phyloP scores from a whole-genome alignment of 768 basidiomycete species.

The Mycena vitilis region DNA sequence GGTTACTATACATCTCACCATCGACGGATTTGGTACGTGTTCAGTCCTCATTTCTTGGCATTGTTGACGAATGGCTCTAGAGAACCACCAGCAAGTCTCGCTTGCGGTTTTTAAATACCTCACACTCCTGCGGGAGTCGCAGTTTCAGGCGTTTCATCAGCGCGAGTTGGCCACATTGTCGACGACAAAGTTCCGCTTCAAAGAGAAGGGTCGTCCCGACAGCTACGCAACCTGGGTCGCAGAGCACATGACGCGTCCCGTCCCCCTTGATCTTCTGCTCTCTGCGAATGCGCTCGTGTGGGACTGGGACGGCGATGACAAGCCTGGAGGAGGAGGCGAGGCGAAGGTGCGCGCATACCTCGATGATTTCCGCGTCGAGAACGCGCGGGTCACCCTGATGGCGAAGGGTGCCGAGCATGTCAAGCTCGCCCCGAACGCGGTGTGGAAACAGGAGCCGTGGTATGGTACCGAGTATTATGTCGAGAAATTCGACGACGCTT shows the following conservation, averaged over 20 bases:
- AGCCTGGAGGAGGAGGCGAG: slow-evolving; percentile 51
- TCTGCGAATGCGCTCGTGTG: slow-evolving; percentile 76
- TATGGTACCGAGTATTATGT: slow-evolving; percentile 92
- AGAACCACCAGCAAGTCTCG: slow-evolving; percentile 79
- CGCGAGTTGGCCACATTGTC: slow-evolving; percentile 80
- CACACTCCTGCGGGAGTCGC: slow-evolving; percentile 70
- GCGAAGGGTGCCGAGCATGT: slow-evolving; percentile 75
- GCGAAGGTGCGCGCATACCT: slow-evolving; percentile 72
- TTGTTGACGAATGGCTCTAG: slow-evolving; percentile 51
- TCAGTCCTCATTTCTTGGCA: not conserved
- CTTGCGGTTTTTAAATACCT: slow-evolving; percentile 84
- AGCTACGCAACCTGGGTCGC: slow-evolving; percentile 82
- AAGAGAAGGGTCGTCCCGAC: slow-evolving; percentile 85
- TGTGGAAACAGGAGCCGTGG: slow-evolving; percentile 87
- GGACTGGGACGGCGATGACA: slow-evolving; percentile 73
- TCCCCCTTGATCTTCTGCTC: slow-evolving; percentile 81
- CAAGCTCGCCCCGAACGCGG: slow-evolving; percentile 53
- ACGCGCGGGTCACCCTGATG: slow-evolving; percentile 81
- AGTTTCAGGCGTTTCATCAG: slow-evolving; percentile 75
- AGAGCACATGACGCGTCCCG: slow-evolving; percentile 81
- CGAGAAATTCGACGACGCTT: slow-evolving; percentile 72
- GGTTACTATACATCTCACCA: slow-evolving; percentile 82
- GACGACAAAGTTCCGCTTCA: slow-evolving; percentile 83
- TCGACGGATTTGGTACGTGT: slow-evolving; percentile 84
- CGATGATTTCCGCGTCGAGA: slow-evolving; percentile 64